Base-by-base conservation (phyloP, 2,329 filamentous ascomycete genomes). In the Trichoderma sp. region DNA sequence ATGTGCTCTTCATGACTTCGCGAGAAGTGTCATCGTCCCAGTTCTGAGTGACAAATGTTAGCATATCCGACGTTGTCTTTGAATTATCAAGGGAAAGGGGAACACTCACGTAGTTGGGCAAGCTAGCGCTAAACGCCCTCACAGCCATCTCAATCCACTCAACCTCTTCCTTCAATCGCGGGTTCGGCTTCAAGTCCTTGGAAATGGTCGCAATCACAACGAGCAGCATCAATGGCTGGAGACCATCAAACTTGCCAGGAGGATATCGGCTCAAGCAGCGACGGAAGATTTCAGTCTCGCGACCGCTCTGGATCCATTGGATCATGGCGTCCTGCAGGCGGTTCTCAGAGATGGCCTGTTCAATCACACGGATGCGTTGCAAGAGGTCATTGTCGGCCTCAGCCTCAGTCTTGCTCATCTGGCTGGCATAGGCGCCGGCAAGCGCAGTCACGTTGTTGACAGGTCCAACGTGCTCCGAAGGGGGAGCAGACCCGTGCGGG, bases 131-230 rank as follows among this genome's bases (percentile, higher is more conserved):
- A 78, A 92, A 88, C 33, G 87, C 85, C 56, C 86, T 83, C n/a
- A 93, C 84, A 53, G 91, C 88, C 79, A 88, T 86, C 80, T 92
- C 90, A 56, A 92, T 86, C 89, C 91, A 91, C 27, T 85, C 85
- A 71, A 92, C 83, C 81, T 90, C 90, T 79, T 90, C 87, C 66
- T 87, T 85, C 69, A 92, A 83, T 63, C 87, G 84, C 12, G 86
- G 84, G 56, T 88, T 88, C 5, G 86, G 85, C 75, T 87, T 87
- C 63, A 93, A 83, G 60, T 91, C 87, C 79, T 90, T 87, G 45
- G 90, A 89, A 73, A 93, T 87, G 8, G 91, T 92, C 29, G 91
- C 90, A 72, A 91, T 91, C 53, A 93, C 89, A 1, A 91, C 92
- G 64, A 93, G 86, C 24, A 92, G 85, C 69, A 93, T 87, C 24